These are phyloP conservation scores for Chlamydomonas asymmetrica DNA, from an alignment of 139 green algal genomes.

Conservation along the genomic window DNA sequence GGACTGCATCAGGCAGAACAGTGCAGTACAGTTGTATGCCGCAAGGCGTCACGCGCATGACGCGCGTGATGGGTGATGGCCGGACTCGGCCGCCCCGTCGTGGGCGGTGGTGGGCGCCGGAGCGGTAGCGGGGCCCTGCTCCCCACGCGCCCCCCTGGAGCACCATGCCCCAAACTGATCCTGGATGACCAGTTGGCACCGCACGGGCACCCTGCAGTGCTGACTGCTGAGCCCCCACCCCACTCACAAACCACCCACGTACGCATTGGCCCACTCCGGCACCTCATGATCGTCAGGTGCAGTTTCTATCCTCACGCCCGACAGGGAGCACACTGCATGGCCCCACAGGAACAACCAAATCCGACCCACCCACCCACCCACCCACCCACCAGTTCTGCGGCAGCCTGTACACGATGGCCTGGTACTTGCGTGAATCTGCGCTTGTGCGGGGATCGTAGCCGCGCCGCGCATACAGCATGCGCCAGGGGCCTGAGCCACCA, in stretches of 20 bases:
- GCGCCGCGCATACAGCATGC: conserved; percentile 20
- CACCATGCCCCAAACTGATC: no score
- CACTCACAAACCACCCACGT: background rate
- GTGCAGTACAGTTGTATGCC: no score
- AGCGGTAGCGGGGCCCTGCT: no score
- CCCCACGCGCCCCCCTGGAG: no score
- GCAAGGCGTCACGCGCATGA: no score
- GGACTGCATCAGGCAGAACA: no score
- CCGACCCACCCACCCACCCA: background rate
- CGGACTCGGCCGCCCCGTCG: no score
- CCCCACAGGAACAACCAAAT: no score
- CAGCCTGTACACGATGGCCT: conserved; percentile 27
- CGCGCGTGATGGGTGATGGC: no score
- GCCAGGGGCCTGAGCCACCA: conserved; percentile 28
- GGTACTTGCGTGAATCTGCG: conserved; percentile 9
- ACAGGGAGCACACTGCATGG: no score
- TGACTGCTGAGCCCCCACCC: background rate
- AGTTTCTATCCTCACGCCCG: background rate
- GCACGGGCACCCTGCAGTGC: background rate
- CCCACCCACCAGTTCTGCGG: conserved; percentile 27
- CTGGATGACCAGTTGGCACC: background rate
- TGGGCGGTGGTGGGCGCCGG: no score
- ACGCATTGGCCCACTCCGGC: background rate
- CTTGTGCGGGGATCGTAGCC: conserved; percentile 27
- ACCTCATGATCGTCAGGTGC: background rate